Percentiles rank a stretch among this genome's conserved stretches.
These are phyloP conservation scores for Pseudonitzschia multiseries DNA, from an alignment of 108 stramenopile species.

Conservation along the genomic window DNA sequence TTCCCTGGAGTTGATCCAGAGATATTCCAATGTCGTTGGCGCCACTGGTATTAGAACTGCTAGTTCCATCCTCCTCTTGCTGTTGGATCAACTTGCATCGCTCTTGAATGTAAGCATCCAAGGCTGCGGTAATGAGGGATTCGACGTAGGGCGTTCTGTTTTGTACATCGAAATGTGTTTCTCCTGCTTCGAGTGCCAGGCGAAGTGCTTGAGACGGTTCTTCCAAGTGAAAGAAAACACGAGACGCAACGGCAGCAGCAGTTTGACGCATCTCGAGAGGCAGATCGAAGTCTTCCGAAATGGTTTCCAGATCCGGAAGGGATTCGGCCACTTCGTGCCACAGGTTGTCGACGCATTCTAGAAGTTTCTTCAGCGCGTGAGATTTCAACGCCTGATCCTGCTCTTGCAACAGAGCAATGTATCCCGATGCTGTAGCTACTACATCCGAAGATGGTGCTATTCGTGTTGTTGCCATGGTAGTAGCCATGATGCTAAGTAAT, in stretches of 20 bases:
- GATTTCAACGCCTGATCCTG: slow-evolving; percentile 49
- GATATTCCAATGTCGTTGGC: slow-evolving; percentile 54
- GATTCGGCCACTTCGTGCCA: slow-evolving; percentile 89
- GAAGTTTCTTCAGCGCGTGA: slow-evolving; percentile 60
- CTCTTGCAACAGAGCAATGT: slow-evolving; percentile 75
- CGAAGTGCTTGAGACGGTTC: slow-evolving; percentile 95
- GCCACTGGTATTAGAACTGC: background rate
- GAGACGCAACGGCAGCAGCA: slow-evolving; percentile 92
- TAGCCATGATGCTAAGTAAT: slow-evolving; percentile 12
- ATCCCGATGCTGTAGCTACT: slow-evolving; percentile 65
- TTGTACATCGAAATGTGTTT: slow-evolving; percentile 77
- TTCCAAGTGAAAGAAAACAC: slow-evolving; percentile 97
- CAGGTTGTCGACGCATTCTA: slow-evolving; percentile 65
- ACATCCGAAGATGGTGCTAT: slow-evolving; percentile 8
- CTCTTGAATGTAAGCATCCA: slow-evolving; percentile 70
- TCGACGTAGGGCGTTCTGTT: slow-evolving; percentile 66
- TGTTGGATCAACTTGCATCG: slow-evolving; percentile 44
- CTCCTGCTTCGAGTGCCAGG: slow-evolving; percentile 83
- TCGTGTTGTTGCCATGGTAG: slow-evolving; percentile 22
- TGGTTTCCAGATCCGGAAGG: slow-evolving; percentile 76
- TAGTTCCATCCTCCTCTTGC: slow-evolving; percentile 6
- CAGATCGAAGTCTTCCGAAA: slow-evolving; percentile 67
- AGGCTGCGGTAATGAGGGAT: slow-evolving; percentile 69
- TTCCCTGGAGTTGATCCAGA: slow-evolving; percentile 82
- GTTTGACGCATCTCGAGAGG: slow-evolving; percentile 51